A percentile compares a stretch with the other conserved stretches of the same genome.
phyloP scores from a whole-genome alignment of 192 early-diverging fungal species.

The Podila verticillata region DNA sequence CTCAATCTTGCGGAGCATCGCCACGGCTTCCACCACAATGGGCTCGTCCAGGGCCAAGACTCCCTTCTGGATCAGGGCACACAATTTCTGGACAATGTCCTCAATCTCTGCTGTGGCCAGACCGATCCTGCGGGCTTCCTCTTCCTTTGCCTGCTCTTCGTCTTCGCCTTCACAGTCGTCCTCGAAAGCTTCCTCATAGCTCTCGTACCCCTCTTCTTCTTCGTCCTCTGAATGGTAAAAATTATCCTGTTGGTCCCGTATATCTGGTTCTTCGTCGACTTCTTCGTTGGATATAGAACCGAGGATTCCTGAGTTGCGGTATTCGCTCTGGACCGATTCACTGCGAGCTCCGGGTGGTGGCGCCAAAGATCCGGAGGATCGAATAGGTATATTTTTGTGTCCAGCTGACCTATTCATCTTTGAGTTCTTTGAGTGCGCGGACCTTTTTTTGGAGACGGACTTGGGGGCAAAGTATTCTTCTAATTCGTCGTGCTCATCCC shows the following conservation, averaged over 20 bases:
- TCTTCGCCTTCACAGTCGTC: constrained; percentile 7
- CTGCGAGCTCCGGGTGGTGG: neutral
- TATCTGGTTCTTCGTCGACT: neutral
- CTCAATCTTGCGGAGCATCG: constrained; percentile 39
- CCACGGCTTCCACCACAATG: constrained; percentile 31
- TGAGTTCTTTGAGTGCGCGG: neutral
- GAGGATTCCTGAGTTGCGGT: constrained; percentile 15
- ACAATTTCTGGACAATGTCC: constrained; percentile 47
- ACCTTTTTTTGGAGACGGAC: constrained; percentile 1
- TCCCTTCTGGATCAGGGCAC: constrained; percentile 39
- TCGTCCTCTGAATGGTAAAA: neutral
- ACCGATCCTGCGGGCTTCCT: constrained; percentile 34
- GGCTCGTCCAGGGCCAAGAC: constrained; percentile 41
- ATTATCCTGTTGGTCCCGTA: neutral
- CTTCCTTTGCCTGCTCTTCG: constrained; percentile 35
- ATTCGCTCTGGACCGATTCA: constrained; percentile 34
- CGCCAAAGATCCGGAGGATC: neutral
- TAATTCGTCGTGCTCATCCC: constrained; percentile 30
- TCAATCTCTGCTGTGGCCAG: constrained; percentile 37
- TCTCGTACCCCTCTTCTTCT: neutral
- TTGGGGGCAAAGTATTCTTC: constrained; percentile 49
- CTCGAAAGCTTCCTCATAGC: neutral
- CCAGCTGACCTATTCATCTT: constrained; percentile 1
- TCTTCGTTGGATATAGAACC: neutral
- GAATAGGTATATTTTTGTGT: constrained; percentile 10